These are phyloP conservation scores for Rhynchospora breviuscula DNA, from an alignment of 176 grass and related monocot genomes.

Conservation along the genomic window DNA sequence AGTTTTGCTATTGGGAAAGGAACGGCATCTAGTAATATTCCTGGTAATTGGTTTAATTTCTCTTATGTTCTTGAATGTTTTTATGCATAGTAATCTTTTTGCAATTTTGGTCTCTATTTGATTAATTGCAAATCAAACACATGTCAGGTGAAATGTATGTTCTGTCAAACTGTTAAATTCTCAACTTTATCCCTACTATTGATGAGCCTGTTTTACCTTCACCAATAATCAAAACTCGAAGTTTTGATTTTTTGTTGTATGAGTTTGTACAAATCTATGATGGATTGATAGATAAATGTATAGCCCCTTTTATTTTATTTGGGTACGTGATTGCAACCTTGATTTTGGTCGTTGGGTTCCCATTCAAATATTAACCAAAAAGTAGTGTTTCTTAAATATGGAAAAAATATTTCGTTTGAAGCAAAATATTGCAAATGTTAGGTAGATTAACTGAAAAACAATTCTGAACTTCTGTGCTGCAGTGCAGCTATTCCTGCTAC, in stretches of 20 bases:
- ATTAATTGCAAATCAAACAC: neutral
- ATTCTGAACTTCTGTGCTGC: constrained; percentile 23
- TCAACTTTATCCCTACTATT: neutral
- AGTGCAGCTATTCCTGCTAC: constrained; percentile 74
- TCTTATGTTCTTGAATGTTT: neutral
- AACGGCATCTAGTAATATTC: constrained; percentile 33
- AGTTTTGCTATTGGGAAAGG: constrained; percentile 60
- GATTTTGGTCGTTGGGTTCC: neutral
- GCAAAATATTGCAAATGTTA: neutral
- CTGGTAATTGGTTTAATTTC: constrained; percentile 35
- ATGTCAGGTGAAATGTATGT: neutral
- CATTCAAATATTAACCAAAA: neutral
- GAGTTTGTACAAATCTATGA: neutral
- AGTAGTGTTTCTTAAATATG: neutral
- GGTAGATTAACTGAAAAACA: neutral
- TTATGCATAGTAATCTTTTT: neutral
- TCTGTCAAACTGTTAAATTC: neutral
- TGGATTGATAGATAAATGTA: neutral
- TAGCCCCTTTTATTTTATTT: neutral
- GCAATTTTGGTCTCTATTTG: neutral
- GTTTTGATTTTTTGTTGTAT: neutral
- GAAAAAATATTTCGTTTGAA: neutral
- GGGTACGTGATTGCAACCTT: neutral
- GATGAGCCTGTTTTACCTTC: neutral
- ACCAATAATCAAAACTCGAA: neutral